Base-by-base conservation (phyloP, 2,329 filamentous ascomycete species). In the Penicillium sp. region DNA sequence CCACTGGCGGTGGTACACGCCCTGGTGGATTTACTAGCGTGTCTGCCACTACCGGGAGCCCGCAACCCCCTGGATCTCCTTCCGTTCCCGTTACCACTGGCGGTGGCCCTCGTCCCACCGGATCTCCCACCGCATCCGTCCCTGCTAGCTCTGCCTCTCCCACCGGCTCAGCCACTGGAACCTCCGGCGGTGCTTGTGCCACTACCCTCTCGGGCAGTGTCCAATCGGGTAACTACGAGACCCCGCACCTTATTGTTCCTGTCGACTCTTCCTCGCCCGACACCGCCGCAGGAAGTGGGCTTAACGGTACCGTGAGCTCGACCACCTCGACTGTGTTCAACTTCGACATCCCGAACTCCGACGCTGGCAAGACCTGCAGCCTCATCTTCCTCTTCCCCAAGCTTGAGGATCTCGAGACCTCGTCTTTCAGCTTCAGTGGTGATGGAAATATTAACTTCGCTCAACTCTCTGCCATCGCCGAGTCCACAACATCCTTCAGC, bases 311-410 rank as follows among this genome's bases (percentile, higher is more conserved):
- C 12, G 77, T 88, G 38, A 82, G 81, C 13, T 72, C 78, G 19
- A 76, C 73, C 21, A 72, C 83, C 49, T 83, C 82, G 10, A 82
- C 82, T 13, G 82, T 89, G 67, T 89, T 87, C 81, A 88, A 88
- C 77, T 90, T 90, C 74, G 85, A 88, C 67, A 83, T 90, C 43
- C 83, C 83, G 1, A 61, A 72, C 4, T 72, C 74, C 6, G 80
- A 84, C 64, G 65, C 76, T 9, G 84, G 83, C 64, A 84, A 84
- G 74, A 83, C 83, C 67, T 90, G 87, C 76, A 82, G 80, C 55
- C 76, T 89, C 9, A 76, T 86, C 56, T 90, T 90, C 81, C 77
- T 88, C 45, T 83, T 89, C 74, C 87, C 88, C 12, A 64, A 77
- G 50, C 72, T 84, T 60, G 66, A 77, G 17, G 73, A 86, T 35